phyloP scores from a whole-genome alignment of 371 early-diverging fungal species.

The Umbelopsis sp. region DNA sequence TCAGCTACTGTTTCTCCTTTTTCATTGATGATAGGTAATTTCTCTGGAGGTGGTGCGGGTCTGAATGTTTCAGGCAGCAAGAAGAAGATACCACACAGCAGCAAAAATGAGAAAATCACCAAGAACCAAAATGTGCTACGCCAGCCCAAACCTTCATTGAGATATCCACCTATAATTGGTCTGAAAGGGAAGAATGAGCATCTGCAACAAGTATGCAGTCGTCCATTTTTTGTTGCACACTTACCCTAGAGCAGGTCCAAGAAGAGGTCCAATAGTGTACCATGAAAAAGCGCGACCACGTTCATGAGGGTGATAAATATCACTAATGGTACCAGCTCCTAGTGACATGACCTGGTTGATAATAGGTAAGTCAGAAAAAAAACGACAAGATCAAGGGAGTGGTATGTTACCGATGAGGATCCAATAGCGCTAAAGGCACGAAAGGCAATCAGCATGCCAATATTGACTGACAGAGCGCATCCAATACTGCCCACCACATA shows the following conservation, averaged over 20 bases:
- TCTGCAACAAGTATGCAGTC: not conserved
- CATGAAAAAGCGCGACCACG: slow-evolving; percentile 44
- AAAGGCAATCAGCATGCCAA: slow-evolving; percentile 43
- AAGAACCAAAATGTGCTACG: slow-evolving; percentile 46
- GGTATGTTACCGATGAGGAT: slow-evolving; percentile 34
- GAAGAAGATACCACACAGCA: slow-evolving; percentile 38
- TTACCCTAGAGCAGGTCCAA: slow-evolving; percentile 47
- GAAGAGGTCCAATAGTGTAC: slow-evolving; percentile 42
- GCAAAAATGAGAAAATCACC: slow-evolving; percentile 28
- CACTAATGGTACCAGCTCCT: slow-evolving; percentile 51
- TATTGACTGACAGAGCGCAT: slow-evolving; percentile 46
- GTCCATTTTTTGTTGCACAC: not conserved
- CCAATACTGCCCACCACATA: slow-evolving; percentile 34
- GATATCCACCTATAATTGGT: slow-evolving; percentile 50
- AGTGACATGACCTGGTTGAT: slow-evolving; percentile 41
- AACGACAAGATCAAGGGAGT: not conserved
- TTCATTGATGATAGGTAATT: not conserved
- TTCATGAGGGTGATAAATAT: slow-evolving; percentile 43
- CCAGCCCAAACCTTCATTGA: slow-evolving; percentile 52
- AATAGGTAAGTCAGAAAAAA: not conserved
- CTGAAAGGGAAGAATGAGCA: slow-evolving; percentile 18
- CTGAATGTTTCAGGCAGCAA: slow-evolving; percentile 48
- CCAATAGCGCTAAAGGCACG: slow-evolving; percentile 43
- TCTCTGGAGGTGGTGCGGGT: slow-evolving; percentile 4
- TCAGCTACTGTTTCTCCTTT: slow-evolving; percentile 8